Evolutionary conservation across 345 rosid genomes (phyloP), one percentile per base, ranked within the genome.

Genomic region (Cochlearia excelsa): DNA sequence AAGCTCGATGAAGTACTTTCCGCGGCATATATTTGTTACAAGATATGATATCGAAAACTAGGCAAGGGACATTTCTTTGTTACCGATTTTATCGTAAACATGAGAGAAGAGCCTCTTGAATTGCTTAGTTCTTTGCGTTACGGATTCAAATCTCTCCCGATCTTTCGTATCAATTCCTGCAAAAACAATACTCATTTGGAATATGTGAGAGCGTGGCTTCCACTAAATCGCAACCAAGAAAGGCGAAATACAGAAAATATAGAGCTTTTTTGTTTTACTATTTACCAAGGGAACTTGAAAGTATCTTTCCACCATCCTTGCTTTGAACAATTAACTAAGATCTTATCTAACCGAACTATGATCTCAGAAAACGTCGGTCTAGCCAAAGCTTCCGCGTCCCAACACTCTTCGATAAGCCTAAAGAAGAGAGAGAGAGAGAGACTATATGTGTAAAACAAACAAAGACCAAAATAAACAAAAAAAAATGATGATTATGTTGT

Each of bases 291-390:
- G 70, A 93, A 87, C 82, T 84, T 93, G 77, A 93, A 88, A 39
- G 95, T 78, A 51, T 93, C 97, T 73, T 87, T 93, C 99, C 94
- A 93, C 99, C 90, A 78, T 46, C 91, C 94, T 3, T 84, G 97
- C 67, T 80, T 89, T 63, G 97, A 82, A 73, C 95, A 78, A 42
- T 75, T 70, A 44, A 59, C 30, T 54, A 74, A 77, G 63, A 93
- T 81, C 72, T 39, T 87, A 68, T 82, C 82, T 80, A 93, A 66
- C 60, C 99, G 86, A 41, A 82, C 80, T 29, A 93, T 87, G 72
- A 93, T 85, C 78, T 93, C 94, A 1, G 89, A 80, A 74, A 89
- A 93, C n/a, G 86, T 85, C 39, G 99, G 99, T 54, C 99, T 82
- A 11, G 61, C 70, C 27, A 77, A 65, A 50, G 88, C 60, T 56